These are phyloP conservation scores for Debaryomyces psychrophilus DNA, from an alignment of 1,139 yeast genomes.

Conservation along the genomic window DNA sequence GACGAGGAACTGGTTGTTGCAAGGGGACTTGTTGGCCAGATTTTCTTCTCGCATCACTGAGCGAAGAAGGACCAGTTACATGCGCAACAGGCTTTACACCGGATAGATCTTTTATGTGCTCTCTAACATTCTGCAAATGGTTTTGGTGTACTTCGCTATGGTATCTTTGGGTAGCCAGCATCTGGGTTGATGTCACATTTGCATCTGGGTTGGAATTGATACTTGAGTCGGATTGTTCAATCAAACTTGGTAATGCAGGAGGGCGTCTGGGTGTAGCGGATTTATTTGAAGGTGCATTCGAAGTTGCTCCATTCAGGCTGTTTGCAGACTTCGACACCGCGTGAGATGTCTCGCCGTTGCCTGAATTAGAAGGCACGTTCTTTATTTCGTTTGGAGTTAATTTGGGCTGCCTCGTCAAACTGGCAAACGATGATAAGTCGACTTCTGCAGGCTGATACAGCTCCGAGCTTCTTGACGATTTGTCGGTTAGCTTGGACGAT, in stretches of 20 bases:
- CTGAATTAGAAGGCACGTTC: not conserved
- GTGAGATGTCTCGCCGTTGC: not conserved
- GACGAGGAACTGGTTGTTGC: conserved; percentile 9
- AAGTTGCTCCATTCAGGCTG: not conserved
- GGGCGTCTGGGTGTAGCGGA: conserved; percentile 2
- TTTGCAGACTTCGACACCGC: not conserved
- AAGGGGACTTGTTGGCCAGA: conserved; percentile 8
- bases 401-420: conserved; percentile 51
- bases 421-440: conserved; percentile 52
- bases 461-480: conserved; percentile 20
- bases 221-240: not conserved
- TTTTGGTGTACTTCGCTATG: conserved; percentile 21
- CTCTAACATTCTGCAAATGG: conserved; percentile 15
- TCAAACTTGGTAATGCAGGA: not conserved
- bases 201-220: not conserved
- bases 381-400: conserved; percentile 7
- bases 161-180: conserved; percentile 12
- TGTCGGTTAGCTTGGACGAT: conserved; percentile 16
- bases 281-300: not conserved
- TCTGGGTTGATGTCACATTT: not conserved
- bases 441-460: conserved; percentile 60
- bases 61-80: conserved; percentile 21
- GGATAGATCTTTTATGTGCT: conserved; percentile 7
- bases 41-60: conserved; percentile 23
- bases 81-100: conserved; percentile 24